Evolutionary conservation across 2,329 filamentous ascomycete species (phyloP).

Genomic region (Colletotrichum sp.): DNA sequence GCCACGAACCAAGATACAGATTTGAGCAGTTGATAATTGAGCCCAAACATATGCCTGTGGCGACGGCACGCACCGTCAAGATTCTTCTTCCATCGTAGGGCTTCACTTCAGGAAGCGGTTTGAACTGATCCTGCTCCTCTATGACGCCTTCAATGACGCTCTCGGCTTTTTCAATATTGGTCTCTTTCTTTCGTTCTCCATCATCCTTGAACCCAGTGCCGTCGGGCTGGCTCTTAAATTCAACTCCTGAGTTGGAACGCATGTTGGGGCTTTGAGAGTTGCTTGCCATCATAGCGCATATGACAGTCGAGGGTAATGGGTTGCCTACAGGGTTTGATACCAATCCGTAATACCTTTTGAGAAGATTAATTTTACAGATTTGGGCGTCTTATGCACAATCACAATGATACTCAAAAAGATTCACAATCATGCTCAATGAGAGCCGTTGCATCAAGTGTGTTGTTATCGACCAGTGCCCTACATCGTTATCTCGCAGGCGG

Average conservation of each 20-base stretch:
- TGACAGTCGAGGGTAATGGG: neutral
- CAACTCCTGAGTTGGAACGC: neutral
- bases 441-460: accelerated
- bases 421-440: neutral
- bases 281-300: neutral
- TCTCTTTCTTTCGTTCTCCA: neutral
- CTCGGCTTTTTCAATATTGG: neutral
- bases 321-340: accelerated
- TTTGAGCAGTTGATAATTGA: neutral
- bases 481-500: neutral
- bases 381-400: neutral
- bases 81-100: neutral
- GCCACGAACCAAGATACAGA: neutral
- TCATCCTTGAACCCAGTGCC: neutral
- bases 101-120: neutral
- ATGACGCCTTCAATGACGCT: neutral
- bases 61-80: neutral
- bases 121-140: neutral
- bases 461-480: neutral
- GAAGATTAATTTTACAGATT: neutral
- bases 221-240: neutral
- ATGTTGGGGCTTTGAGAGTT: neutral
- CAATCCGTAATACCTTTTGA: neutral
- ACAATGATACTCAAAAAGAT: neutral
- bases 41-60: neutral